phyloP scores from a whole-genome alignment of 345 rosid genomes.

The Citrus unshiu region DNA sequence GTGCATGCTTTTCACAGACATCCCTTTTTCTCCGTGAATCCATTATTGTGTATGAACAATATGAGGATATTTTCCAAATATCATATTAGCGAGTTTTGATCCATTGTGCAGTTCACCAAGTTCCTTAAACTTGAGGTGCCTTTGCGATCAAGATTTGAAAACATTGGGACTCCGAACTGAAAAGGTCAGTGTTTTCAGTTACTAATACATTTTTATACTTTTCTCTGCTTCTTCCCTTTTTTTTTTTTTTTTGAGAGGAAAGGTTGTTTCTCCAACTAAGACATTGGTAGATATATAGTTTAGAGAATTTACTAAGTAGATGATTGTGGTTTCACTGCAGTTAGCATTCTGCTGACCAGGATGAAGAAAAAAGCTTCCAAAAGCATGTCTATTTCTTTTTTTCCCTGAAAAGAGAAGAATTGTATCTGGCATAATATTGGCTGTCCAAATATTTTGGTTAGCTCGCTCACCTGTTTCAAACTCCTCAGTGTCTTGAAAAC shows the following conservation, averaged over 20 bases:
- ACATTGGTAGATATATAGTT: background rate
- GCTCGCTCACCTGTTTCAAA: background rate
- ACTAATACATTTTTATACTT: background rate
- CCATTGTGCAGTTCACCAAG: constrained; percentile 60
- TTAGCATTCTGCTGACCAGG: background rate
- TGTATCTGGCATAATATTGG: background rate
- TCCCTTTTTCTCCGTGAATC: background rate
- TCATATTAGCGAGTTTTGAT: background rate
- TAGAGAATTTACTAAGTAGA: background rate
- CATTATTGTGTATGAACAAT: background rate
- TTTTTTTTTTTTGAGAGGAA: no score
- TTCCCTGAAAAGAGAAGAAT: background rate
- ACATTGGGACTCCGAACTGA: constrained; percentile 26
- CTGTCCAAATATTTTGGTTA: background rate
- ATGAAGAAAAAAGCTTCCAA: background rate
- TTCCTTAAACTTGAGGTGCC: constrained; percentile 68
- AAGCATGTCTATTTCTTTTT: background rate
- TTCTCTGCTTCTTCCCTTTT: background rate
- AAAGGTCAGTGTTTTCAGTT: constrained; percentile 22
- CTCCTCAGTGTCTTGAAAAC: background rate
- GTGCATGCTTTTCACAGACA: background rate
- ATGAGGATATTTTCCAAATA: background rate
- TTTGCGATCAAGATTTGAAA: constrained; percentile 32
- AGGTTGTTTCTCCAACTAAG: background rate
- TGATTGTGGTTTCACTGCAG: background rate